Evolutionary conservation across 202 grass and related monocot species (phyloP).

Genomic region (Cymbopogon flexuosus): DNA sequence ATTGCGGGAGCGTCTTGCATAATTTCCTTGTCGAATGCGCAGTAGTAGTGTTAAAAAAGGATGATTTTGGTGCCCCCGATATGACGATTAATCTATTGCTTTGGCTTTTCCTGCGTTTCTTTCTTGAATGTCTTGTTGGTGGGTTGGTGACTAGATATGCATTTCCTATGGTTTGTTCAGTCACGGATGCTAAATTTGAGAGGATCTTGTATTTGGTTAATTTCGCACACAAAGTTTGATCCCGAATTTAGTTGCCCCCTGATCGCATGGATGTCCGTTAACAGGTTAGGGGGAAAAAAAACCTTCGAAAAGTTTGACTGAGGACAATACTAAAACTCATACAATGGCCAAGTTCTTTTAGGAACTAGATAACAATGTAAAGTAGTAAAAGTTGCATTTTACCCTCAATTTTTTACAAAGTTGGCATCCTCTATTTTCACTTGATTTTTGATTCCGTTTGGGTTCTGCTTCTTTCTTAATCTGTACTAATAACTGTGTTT

Average conservation of each 20-base stretch:
- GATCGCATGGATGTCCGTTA: neutral
- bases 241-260: neutral
- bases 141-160: neutral
- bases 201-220: neutral
- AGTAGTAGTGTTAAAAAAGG: neutral
- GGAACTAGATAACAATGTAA: neutral
- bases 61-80: neutral
- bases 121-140: neutral
- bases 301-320: neutral
- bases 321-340: neutral
- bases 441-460: neutral
- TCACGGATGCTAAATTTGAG: neutral
- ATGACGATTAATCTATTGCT: neutral
- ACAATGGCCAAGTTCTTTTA: too few species aligned
- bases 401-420: neutral
- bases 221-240: neutral
- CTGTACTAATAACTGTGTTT: slow-evolving; percentile 18
- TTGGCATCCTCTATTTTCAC: neutral
- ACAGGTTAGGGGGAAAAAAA: neutral
- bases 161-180: neutral
- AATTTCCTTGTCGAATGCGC: neutral
- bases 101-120: slow-evolving; percentile 1
- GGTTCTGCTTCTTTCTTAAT: neutral
- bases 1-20: neutral
- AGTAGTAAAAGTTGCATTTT: neutral